Base-by-base conservation (phyloP, 768 basidiomycete species). In the Dentipellis fragilis region DNA sequence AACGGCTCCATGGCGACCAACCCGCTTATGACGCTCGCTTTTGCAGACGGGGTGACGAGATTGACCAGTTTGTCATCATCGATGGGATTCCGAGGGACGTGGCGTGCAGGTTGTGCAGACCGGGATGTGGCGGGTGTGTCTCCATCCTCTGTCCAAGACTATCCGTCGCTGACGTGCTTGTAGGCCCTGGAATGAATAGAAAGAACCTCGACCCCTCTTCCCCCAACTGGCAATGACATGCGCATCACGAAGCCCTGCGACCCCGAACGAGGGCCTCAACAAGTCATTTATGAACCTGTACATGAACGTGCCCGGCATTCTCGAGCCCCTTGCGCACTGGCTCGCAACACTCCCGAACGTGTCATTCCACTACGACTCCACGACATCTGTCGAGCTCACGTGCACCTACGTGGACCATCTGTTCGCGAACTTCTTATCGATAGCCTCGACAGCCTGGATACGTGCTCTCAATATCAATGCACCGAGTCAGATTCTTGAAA, bases 341-440 rank as follows among this genome's bases (percentile, higher is more conserved):
- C 55, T 56, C 38, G 57, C 60, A 45, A 52, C 56, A 10, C 59
- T 66, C 9, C 63, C 65, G 16, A 51, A 59, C 22, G 60, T 58
- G 14, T 64, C 68, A 22, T 70, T 69, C 64, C 69, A 70, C 59
- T 69, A 70, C 57, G 65, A 69, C 46, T 69, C 68, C 7, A 70
- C 69, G 37, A 67, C 67, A 35, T 67, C 69, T 16, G 65, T 68
- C 42, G 63, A 66, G 54, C 56, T 68, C 49, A 67, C 69, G 17
- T 58, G 66, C 14, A 64, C 61, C 14, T 70, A 70, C 50, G 66
- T 67, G 48, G 59, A 69, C 22, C 68, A 66, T 58, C 58, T 66
- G 23, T 68, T 62, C 53, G 59, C 53, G 49, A 66, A 64, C 53
- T 70, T 67, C 58, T 68, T 10, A 58, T 63, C 3, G 69, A 68